These are phyloP conservation scores for Silene noctiflora DNA, from an alignment of 179 eudicot genomes.

Conservation along the genomic window DNA sequence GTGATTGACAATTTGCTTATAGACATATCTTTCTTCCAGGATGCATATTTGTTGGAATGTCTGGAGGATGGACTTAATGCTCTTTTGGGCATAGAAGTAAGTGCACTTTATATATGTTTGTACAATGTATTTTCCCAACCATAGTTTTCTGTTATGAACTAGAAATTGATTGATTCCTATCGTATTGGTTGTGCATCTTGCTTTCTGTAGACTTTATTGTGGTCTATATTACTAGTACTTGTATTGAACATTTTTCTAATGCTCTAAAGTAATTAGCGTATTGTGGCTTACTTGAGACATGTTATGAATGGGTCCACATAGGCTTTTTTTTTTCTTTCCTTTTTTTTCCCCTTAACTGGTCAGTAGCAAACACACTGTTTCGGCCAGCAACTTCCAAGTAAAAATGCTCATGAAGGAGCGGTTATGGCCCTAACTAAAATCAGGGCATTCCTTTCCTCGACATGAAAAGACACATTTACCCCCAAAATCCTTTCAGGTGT, in stretches of 20 bases:
- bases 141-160: not conserved
- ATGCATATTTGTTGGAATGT: conserved; percentile 63
- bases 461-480: not conserved
- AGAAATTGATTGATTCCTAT: not conserved
- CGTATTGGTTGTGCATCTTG: not conserved
- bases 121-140: not conserved
- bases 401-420: not conserved
- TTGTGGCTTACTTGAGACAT: not conserved
- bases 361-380: not conserved
- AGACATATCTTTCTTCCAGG: conserved; percentile 44
- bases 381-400: not conserved
- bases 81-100: conserved; percentile 87
- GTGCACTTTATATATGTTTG: conserved; percentile 26
- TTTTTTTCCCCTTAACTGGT: not conserved
- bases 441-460: not conserved
- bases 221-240: not conserved
- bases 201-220: not conserved
- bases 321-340: not conserved
- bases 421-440: not conserved
- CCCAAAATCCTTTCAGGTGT: not conserved
- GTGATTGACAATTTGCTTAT: conserved; percentile 19
- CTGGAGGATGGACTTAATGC: conserved; percentile 94
- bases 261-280: not conserved
- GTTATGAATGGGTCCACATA: not conserved
- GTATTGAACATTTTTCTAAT: not conserved